Evolutionary conservation across 139 green algal species (phyloP), one percentile per base, ranked within the genome.

Genomic region (Penium margaritaceum): DNA sequence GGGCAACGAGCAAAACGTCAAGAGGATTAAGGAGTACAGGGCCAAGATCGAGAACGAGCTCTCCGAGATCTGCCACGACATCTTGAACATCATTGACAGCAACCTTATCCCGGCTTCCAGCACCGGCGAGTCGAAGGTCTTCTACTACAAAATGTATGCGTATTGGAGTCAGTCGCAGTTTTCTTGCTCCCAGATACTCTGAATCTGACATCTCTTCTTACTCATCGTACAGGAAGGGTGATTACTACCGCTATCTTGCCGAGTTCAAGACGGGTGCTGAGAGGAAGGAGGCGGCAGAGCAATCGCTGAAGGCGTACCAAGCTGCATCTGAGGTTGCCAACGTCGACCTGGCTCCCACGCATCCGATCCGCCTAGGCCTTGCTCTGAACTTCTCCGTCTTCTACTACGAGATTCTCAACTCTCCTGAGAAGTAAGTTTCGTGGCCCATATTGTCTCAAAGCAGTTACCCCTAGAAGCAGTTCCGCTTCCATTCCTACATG

Each of bases 321-420:
- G 5, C 29, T 46, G 38, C 64, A n/a, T 85, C 95, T 90, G 92
- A 98, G 77, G 98, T 97, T 55, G 94, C 94, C 3, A 74, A 95
- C 29, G 86, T 90, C 27, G 94, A 98, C 70, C 84, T 98, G 55
- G 85, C 92, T 17, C 88, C 91, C 21, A 98, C 94, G 21, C 95
- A 98, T 86, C 94, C 94, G 61, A 98, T 98, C 67, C 86, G 94
- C 47, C 87, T 98, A 63, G 94, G 94, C 54, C 87, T 98, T 65
- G 94, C 94, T 5, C 87, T 98, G 46, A 98, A 98, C 88, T 98
- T 98, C 85, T 96, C 90, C 12, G 94, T 98, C 7, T 98, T 98
- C 83, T 98, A 98, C 87, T 98, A 98, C 64, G 94, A 98, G 83
- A 97, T 98, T 77, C 80, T 98, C 38, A 98, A 98, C 88, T 96